Evolutionary conservation across 2,329 filamentous ascomycete species (phyloP), one percentile per base, ranked within the genome.

Genomic region (Diaporthe humulicola): DNA sequence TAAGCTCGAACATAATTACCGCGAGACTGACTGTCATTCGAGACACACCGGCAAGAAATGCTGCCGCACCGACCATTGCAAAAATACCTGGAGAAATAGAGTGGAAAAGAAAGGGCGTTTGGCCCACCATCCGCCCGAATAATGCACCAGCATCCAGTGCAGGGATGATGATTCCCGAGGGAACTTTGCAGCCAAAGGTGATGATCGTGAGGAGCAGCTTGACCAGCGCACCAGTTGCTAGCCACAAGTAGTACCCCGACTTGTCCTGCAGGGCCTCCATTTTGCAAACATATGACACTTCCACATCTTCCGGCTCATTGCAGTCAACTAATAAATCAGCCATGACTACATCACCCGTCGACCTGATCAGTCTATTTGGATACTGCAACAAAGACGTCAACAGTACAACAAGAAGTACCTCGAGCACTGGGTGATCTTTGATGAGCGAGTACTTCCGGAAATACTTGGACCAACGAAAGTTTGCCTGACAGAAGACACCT

Each of bases 1-100:
- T 91, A 10, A 91, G 84, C 79, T 90, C 89, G 80, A 91, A 91
- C 89, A 91, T 91, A 80, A 91, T 90, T 52, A 91, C 90, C 12
- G 87, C 87, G 9, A 91, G 83, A 45, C 73, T 76, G 9, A 76
- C 75, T 28, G 75, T 77, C 73, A 75, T 77, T 87, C 2, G 86
- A 15, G 86, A 87, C 2, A 91, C 88, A 8, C 90, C 90, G 0
- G 89, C 89, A 0, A 91, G 85, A 78, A 91, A 91, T 0, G 89
- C 89, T 4, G 87, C 88, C 0, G 89, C 87, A 1, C 89, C 90
- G 14, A 91, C 89, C 87, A 91, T 90, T 72, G 90, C 90, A 79
- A 91, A 91, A 70, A 91, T 90, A 3, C 90, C 89, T 0, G 90
- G 89, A 1, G 88, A 88, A 25, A 89, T 88, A 10, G 78, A 77